phyloP scores from a whole-genome alignment of 2,329 filamentous ascomycete genomes.

The Metarhizium anisopliae region DNA sequence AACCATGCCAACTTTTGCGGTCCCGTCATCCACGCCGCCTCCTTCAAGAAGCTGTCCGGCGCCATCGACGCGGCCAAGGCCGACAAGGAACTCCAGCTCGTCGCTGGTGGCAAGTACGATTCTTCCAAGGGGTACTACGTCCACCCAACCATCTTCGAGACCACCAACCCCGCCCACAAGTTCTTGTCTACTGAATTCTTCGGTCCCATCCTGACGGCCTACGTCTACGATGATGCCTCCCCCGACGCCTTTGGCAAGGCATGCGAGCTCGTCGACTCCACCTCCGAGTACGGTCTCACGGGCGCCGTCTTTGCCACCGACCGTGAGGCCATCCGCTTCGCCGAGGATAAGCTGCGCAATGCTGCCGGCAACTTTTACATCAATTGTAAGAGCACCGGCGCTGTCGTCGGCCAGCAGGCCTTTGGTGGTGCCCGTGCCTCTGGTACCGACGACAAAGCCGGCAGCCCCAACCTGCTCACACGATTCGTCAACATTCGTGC shows the following conservation, averaged over 20 bases:
- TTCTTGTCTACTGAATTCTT: conserved; percentile 75
- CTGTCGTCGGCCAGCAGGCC: conserved; percentile 64
- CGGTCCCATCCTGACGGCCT: conserved; percentile 63
- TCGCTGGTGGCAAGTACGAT: conserved; percentile 71
- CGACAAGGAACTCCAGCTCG: conserved; percentile 61
- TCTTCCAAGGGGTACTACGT: conserved; percentile 74
- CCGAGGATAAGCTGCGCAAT: conserved; percentile 63
- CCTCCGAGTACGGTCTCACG: conserved; percentile 70
- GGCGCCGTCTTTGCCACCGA: conserved; percentile 68
- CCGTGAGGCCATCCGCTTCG: conserved; percentile 53
- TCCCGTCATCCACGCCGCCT: conserved; percentile 73
- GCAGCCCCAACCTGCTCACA: conserved; percentile 52
- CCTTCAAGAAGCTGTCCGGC: conserved; percentile 70
- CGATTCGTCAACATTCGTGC: conserved; percentile 59
- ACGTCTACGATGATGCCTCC: conserved; percentile 67
- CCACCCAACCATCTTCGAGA: conserved; percentile 72
- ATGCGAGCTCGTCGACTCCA: conserved; percentile 58
- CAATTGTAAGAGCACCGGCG: conserved; percentile 73
- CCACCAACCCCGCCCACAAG: conserved; percentile 63
- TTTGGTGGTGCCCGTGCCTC: conserved; percentile 61
- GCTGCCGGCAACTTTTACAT: conserved; percentile 78
- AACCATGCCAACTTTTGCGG: conserved; percentile 75
- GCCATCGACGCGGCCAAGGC: conserved; percentile 75
- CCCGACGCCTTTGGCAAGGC: conserved; percentile 46
- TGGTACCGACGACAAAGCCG: conserved; percentile 67